Evolutionary conservation across 1,284 basidiomycete genomes (phyloP).

Genomic region (Pseudozyma thailandica): DNA sequence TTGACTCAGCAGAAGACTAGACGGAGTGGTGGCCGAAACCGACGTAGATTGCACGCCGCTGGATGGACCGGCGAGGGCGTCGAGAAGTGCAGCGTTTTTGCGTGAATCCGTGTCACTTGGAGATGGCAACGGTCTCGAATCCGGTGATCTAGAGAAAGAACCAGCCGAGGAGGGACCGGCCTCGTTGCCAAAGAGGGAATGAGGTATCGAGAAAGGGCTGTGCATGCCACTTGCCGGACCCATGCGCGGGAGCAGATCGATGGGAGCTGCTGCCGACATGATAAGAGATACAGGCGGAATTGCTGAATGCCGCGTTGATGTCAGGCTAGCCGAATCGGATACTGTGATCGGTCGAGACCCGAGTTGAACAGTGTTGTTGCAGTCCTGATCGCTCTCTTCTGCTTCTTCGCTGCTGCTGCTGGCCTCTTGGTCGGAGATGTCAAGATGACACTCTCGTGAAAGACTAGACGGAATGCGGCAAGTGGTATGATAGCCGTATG

Average conservation of each 20-base stretch:
- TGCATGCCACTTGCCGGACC: conserved; percentile 17
- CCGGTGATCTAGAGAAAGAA: conserved; percentile 12
- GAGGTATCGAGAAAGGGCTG: conserved; percentile 43
- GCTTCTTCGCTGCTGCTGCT: conserved; percentile 4
- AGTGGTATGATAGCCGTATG: conserved; percentile 3
- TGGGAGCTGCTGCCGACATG: conserved; percentile 27
- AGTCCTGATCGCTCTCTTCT: background rate
- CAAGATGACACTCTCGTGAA: conserved; percentile 20
- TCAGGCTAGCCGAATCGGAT: too few relatives aligned
- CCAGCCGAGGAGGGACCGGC: conserved; percentile 18
- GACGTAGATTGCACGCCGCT: conserved; percentile 14
- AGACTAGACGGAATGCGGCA: conserved; percentile 29
- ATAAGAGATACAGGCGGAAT: background rate
- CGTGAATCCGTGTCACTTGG: conserved; percentile 4
- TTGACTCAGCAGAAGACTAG: conserved; percentile 29
- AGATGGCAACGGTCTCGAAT: conserved; percentile 5
- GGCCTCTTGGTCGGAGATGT: background rate
- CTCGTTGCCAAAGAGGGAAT: conserved; percentile 37
- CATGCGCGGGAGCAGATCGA: conserved; percentile 33
- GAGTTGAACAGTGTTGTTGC: background rate
- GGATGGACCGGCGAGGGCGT: conserved; percentile 28
- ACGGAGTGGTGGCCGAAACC: conserved; percentile 13
- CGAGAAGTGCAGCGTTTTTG: conserved; percentile 29
- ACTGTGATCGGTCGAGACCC: too few relatives aligned
- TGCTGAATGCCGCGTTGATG: background rate